These are phyloP conservation scores for Blastomyces silverae DNA, from an alignment of 2,329 filamentous ascomycete genomes.

Conservation along the genomic window DNA sequence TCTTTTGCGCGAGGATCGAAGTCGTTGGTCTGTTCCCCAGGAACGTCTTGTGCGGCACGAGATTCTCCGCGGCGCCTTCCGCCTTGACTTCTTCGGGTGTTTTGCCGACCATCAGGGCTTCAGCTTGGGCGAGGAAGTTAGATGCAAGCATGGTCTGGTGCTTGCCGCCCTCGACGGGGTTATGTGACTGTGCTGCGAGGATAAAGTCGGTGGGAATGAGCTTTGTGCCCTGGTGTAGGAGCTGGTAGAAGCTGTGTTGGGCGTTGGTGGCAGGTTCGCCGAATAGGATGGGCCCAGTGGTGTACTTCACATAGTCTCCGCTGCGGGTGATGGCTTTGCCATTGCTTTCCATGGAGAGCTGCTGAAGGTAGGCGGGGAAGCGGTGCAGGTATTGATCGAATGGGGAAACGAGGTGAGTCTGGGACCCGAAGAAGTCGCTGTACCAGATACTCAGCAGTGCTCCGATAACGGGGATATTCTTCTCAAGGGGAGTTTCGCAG, in stretches of 20 bases:
- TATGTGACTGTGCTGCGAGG: constrained; percentile 91
- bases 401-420: constrained; percentile 93
- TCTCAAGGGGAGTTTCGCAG: constrained; percentile 75
- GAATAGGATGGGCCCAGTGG: constrained; percentile 90
- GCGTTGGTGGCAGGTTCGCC: constrained; percentile 98
- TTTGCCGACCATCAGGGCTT: constrained; percentile 51
- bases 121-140: constrained; percentile 47
- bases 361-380: constrained; percentile 97
- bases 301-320: constrained; percentile 89
- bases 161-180: constrained; percentile 82
- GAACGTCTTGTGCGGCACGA: constrained; percentile 99
- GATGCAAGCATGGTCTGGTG: constrained; percentile 67
- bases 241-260: constrained; percentile 99
- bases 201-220: constrained; percentile 98
- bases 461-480: constrained; percentile 91
- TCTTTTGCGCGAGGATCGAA: constrained; percentile 85
- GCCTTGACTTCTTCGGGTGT: constrained; percentile 44
- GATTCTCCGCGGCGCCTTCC: constrained; percentile 43
- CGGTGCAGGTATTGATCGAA: constrained; percentile 99
- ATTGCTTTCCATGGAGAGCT: constrained; percentile 99
- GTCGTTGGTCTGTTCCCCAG: constrained; percentile 95
- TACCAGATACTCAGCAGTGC: constrained; percentile 97
- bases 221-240: constrained; percentile 98
- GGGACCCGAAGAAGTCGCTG: constrained; percentile 95
- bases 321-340: constrained; percentile 92